Evolutionary conservation across 345 rosid genomes (phyloP).

Genomic region (Salix viminalis): DNA sequence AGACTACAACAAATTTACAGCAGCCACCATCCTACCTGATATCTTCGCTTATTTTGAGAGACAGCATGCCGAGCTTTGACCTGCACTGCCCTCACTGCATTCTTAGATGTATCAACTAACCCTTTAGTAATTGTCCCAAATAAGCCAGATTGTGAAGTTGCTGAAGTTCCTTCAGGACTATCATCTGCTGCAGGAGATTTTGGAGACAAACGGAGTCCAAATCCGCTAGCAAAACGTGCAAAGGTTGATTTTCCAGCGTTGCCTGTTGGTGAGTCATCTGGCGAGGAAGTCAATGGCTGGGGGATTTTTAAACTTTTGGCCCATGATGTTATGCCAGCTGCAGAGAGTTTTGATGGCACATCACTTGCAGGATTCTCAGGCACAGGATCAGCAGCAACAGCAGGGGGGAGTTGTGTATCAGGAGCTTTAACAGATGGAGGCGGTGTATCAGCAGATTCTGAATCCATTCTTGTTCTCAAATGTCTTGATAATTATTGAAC

Average conservation of each 20-base stretch:
- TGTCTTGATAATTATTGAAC: constrained; percentile 13
- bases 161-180: constrained; percentile 42
- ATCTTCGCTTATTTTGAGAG: constrained; percentile 83
- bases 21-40: constrained; percentile 46
- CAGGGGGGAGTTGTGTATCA: constrained; percentile 28
- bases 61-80: constrained; percentile 88
- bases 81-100: constrained; percentile 86
- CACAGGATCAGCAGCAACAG: constrained; percentile 35
- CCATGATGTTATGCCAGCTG: constrained; percentile 60
- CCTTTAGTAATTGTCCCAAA: constrained; percentile 72
- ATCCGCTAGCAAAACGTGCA: constrained; percentile 71
- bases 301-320: constrained; percentile 73
- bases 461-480: constrained; percentile 33
- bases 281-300: constrained; percentile 49
- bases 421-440: constrained; percentile 35
- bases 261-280: constrained; percentile 41
- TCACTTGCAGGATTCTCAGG: constrained; percentile 40
- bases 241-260: constrained; percentile 57
- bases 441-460: constrained; percentile 45
- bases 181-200: constrained; percentile 58
- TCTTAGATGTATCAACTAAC: constrained; percentile 76
- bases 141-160: constrained; percentile 51
- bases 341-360: constrained; percentile 53
- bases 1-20: background rate
- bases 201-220: constrained; percentile 65